A percentile compares a stretch with the other conserved stretches of the same genome.
Conservation (phyloP, 2,329 filamentous ascomycete genomes). For the Orbilia javanica region DNA sequence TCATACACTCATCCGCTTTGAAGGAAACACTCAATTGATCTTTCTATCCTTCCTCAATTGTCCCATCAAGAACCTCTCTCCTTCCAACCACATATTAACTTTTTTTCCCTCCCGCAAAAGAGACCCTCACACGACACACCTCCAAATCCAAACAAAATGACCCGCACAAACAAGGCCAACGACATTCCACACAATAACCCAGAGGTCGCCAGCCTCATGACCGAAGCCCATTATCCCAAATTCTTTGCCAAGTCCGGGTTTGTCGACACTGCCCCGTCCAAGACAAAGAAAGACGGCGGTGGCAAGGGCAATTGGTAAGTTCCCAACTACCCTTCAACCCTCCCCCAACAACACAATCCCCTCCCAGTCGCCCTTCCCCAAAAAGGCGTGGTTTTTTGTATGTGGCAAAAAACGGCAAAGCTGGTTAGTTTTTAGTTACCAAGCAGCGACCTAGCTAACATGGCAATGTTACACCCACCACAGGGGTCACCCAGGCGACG, state of each 20-base stretch:
- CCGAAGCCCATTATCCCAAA: slow-evolving; percentile 82
- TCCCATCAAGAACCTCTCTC: too few relatives aligned
- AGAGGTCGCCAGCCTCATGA: slow-evolving; percentile 77
- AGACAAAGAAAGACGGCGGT: slow-evolving; percentile 95
- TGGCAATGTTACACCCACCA: not conserved
- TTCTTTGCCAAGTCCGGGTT: slow-evolving; percentile 93
- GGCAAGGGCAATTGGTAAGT: slow-evolving; percentile 94
- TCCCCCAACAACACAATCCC: slow-evolving; percentile 5
- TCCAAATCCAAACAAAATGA: slow-evolving; percentile 70
- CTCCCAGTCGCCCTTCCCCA: too few relatives aligned
- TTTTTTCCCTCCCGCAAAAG: not conserved
- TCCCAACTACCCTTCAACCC: not conserved
- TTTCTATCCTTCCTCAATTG: not conserved
- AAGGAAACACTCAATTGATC: not conserved
- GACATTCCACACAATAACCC: slow-evolving; percentile 82
- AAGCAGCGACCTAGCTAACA: too few relatives aligned
- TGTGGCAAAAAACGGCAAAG: too few relatives aligned
- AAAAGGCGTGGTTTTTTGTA: too few relatives aligned
- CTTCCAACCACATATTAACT: too few relatives aligned
- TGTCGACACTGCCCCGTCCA: slow-evolving; percentile 84
- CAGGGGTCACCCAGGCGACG: slow-evolving; percentile 87
- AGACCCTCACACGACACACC: not conserved
- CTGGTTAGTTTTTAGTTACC: too few relatives aligned
- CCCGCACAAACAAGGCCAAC: slow-evolving; percentile 95
- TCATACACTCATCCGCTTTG: not conserved